A percentile compares a stretch with the other conserved stretches of the same genome.
Evolutionary conservation across 139 green algal species (phyloP).

Genomic region (Chlorella sp.): DNA sequence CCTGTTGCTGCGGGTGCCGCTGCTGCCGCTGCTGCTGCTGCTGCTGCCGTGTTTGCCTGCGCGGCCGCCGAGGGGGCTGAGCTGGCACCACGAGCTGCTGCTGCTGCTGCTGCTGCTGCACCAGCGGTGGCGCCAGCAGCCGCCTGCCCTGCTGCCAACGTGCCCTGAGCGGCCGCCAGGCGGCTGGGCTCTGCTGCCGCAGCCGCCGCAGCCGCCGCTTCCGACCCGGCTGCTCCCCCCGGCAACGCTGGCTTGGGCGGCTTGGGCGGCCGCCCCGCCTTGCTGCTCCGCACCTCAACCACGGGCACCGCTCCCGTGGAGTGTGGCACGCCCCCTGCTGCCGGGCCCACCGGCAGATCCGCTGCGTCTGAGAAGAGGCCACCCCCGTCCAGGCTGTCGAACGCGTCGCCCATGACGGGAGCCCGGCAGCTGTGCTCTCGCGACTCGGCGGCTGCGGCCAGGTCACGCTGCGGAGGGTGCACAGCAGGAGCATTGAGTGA

Average conservation of each 20-base stretch:
- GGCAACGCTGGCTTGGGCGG: constrained; percentile 1
- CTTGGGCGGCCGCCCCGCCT: constrained; percentile 2
- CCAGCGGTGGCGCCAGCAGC: not conserved
- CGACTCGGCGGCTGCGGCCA: not conserved
- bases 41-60: not conserved
- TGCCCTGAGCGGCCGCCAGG: not conserved
- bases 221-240: not conserved
- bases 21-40: not conserved
- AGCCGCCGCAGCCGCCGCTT: not conserved
- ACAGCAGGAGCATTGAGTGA: not conserved
- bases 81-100: constrained; percentile 1
- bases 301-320: not conserved
- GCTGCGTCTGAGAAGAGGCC: constrained; percentile 55
- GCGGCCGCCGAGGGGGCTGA: constrained; percentile 12
- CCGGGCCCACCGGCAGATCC: not conserved
- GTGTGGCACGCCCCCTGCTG: not conserved
- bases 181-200: not conserved
- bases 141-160: not conserved
- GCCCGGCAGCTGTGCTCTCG: constrained; percentile 15
- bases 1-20: not conserved
- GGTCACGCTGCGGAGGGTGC: not conserved
- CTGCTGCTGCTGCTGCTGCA: constrained; percentile 28
- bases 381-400: constrained; percentile 39
- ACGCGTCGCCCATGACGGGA: constrained; percentile 1
- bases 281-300: constrained; percentile 3